Conservation (phyloP, 495 filamentous ascomycete species). For the Umbilicaria muhlenbergii region DNA sequence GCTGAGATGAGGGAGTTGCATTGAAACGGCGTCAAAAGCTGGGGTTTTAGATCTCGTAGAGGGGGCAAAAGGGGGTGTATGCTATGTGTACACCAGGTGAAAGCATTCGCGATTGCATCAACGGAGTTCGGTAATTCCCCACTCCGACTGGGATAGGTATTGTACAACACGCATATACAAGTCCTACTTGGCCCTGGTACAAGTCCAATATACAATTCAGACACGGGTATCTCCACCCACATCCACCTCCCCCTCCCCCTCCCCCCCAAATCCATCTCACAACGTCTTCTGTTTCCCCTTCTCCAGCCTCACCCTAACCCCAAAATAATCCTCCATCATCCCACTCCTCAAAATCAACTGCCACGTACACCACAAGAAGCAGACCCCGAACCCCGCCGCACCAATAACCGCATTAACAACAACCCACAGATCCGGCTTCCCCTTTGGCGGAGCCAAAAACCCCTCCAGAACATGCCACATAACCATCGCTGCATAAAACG, state of each 20-base stretch:
- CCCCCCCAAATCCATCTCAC: not conserved
- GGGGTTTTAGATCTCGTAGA: too few relatives aligned
- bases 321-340: constrained; percentile 13
- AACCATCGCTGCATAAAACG: constrained; percentile 61
- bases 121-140: too few relatives aligned
- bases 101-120: too few relatives aligned
- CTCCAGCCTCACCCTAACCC: constrained; percentile 6
- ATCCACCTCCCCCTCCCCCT: not conserved
- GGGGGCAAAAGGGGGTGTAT: too few relatives aligned
- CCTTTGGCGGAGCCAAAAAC: constrained; percentile 44
- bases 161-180: too few relatives aligned
- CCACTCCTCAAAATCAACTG: constrained; percentile 46
- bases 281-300: constrained; percentile 5
- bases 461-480: constrained; percentile 66
- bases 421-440: constrained; percentile 86
- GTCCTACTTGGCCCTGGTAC: too few relatives aligned
- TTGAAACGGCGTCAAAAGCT: not conserved
- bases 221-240: constrained; percentile 1
- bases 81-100: too few relatives aligned
- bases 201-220: not conserved
- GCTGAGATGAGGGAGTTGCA: not conserved
- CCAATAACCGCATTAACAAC: constrained; percentile 80
- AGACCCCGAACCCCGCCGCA: constrained; percentile 67
- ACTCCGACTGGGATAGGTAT: too few relatives aligned
- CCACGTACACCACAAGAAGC: constrained; percentile 81